Percentiles rank a stretch among this genome's conserved stretches.
phyloP scores from a whole-genome alignment of 495 filamentous ascomycete genomes.

The Symbiotaphrina buchneri region DNA sequence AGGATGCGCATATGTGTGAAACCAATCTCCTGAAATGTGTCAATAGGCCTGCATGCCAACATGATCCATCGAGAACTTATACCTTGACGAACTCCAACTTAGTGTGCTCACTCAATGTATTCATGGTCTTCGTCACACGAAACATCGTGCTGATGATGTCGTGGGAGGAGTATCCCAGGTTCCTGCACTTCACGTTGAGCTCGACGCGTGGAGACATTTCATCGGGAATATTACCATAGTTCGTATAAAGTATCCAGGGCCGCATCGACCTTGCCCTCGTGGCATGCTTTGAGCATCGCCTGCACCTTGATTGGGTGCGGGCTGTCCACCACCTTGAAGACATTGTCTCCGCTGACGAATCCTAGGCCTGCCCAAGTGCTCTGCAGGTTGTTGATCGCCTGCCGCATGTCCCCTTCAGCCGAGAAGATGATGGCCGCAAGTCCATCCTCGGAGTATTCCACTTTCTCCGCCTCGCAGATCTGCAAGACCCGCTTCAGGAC shows the following conservation, averaged over 20 bases:
- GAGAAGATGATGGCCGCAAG: constrained; percentile 89
- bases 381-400: constrained; percentile 97
- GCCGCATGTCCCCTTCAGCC: constrained; percentile 96
- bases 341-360: constrained; percentile 91
- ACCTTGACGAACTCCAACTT: constrained; percentile 82
- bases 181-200: constrained; percentile 14
- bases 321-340: constrained; percentile 92
- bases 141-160: constrained; percentile 99
- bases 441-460: constrained; percentile 75
- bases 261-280: constrained; percentile 70
- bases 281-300: constrained; percentile 92
- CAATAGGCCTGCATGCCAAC: background rate
- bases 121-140: constrained; percentile 85
- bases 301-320: constrained; percentile 97
- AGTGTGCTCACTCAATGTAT: constrained; percentile 71
- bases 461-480: constrained; percentile 64
- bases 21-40: constrained; percentile 50
- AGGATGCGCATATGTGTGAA: constrained; percentile 99
- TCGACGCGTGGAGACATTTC: background rate
- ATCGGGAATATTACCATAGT: constrained; percentile 37
- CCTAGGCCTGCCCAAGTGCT: constrained; percentile 90
- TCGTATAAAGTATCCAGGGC: constrained; percentile 77
- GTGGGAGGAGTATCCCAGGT: constrained; percentile 80
- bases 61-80: background rate
- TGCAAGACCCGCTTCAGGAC: constrained; percentile 77